Conservation (phyloP, 306 rosid genomes). For the Myrica gale region DNA sequence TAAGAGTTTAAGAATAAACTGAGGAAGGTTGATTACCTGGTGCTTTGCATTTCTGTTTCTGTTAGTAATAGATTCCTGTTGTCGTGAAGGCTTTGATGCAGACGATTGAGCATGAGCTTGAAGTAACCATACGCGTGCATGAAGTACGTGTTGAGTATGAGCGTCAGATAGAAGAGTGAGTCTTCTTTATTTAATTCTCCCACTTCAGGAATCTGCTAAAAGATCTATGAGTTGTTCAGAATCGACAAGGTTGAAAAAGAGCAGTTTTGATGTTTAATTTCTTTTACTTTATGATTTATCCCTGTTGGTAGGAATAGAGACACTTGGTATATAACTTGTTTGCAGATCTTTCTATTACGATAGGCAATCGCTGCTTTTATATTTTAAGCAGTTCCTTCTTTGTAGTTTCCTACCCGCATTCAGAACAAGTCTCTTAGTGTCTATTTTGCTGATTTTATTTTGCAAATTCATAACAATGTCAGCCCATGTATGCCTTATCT, state of each 20-base stretch:
- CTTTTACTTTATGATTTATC: not conserved
- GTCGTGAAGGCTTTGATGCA: conserved; percentile 76
- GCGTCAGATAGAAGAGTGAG: conserved; percentile 92
- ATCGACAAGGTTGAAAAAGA: not conserved
- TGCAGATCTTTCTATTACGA: not conserved
- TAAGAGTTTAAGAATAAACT: not conserved
- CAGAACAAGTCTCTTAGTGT: not conserved
- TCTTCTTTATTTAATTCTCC: conserved; percentile 7
- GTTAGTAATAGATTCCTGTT: conserved; percentile 23
- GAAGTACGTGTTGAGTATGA: conserved; percentile 91
- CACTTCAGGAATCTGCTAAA: conserved; percentile 5
- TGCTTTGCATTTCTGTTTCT: not conserved
- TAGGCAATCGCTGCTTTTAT: not conserved
- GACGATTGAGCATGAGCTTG: conserved; percentile 87
- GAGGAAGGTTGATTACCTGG: conserved; percentile 12
- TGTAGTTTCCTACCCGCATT: not conserved
- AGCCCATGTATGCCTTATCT: too few relatives aligned
- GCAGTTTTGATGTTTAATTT: not conserved
- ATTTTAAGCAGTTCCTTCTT: not conserved
- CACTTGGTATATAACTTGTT: not conserved
- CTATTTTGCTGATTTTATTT: not conserved
- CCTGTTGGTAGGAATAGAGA: not conserved
- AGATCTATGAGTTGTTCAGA: not conserved
- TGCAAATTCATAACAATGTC: too few relatives aligned
- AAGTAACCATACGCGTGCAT: conserved; percentile 83